Evolutionary conservation across 2,329 filamentous ascomycete species (phyloP).

Genomic region (Stemphylium lycopersici): DNA sequence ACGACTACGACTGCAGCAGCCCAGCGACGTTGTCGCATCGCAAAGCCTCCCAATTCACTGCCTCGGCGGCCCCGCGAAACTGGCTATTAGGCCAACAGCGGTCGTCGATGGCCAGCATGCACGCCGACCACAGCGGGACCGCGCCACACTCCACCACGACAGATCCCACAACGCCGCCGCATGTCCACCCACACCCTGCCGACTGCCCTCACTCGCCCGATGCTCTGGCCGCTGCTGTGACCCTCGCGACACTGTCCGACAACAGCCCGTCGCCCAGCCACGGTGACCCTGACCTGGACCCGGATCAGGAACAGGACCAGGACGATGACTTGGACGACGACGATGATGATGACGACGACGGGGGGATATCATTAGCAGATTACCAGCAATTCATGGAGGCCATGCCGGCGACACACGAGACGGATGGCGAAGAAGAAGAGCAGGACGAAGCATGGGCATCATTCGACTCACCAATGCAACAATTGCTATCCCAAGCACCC

Average conservation of each 20-base stretch:
- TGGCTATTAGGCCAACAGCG: slow-evolving; percentile 20
- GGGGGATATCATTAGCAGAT: slow-evolving; percentile 38
- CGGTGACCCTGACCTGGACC: slow-evolving; percentile 7
- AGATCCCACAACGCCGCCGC: slow-evolving; percentile 16
- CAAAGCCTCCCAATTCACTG: slow-evolving; percentile 1
- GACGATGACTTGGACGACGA: slow-evolving; percentile 14
- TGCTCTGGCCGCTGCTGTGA: slow-evolving; percentile 33
- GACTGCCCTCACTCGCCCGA: slow-evolving; percentile 26
- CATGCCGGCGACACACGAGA: slow-evolving; percentile 4
- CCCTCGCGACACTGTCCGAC: slow-evolving; percentile 39
- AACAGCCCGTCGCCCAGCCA: slow-evolving; percentile 37
- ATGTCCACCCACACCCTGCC: slow-evolving; percentile 3
- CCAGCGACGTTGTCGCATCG: slow-evolving; percentile 4
- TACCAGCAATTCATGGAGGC: slow-evolving; percentile 18
- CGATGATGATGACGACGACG: slow-evolving; percentile 24
- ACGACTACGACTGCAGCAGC: not conserved
- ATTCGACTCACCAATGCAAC: slow-evolving; percentile 15
- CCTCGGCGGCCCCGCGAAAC: slow-evolving; percentile 16
- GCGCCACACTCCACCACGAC: slow-evolving; percentile 21
- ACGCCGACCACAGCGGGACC: slow-evolving; percentile 17
- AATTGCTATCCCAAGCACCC: slow-evolving; percentile 23
- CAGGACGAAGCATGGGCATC: slow-evolving; percentile 1
- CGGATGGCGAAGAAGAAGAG: slow-evolving; percentile 8
- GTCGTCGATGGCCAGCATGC: slow-evolving; percentile 38
- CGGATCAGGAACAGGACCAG: slow-evolving; percentile 12